phyloP scores from a whole-genome alignment of 352 stramenopile genomes.

The Chrysophaeum taylorii region DNA sequence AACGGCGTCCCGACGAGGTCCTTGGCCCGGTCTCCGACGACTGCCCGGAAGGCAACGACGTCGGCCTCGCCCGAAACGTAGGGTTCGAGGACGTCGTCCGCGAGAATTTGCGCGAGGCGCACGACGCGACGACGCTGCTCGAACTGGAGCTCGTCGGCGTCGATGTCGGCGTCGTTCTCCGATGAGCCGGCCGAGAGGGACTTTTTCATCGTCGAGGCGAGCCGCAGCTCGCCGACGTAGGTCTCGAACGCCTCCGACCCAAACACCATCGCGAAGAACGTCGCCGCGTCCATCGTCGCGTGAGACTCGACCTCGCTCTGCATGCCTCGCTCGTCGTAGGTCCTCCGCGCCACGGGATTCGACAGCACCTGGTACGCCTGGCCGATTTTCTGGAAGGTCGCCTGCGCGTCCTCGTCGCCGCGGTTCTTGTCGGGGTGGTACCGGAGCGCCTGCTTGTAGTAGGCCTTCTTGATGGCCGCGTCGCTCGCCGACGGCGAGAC shows the following conservation, averaged over 20 bases:
- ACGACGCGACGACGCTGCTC: background rate
- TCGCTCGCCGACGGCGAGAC: constrained; percentile 42
- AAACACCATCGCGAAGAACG: background rate
- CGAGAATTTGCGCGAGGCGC: background rate
- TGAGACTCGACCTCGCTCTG: background rate
- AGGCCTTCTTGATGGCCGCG: constrained; percentile 69
- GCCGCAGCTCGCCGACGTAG: background rate
- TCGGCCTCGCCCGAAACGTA: background rate
- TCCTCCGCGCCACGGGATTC: constrained; percentile 46
- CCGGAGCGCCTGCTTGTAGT: constrained; percentile 71
- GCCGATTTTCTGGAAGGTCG: constrained; percentile 77
- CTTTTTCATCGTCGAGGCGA: background rate
- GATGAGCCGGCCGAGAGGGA: background rate
- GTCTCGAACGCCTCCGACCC: background rate
- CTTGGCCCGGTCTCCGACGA: background rate
- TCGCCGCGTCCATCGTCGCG: background rate
- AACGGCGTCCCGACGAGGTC: constrained; percentile 29
- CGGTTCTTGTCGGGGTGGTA: constrained; percentile 83
- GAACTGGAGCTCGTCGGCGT: background rate
- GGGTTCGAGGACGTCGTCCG: background rate
- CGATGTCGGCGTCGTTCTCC: background rate
- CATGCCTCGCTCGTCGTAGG: background rate
- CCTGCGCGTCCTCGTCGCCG: constrained; percentile 54
- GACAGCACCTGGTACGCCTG: constrained; percentile 78
- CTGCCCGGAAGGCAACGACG: background rate